phyloP scores from a whole-genome alignment of 345 rosid species.

The Reutealis trisperma region DNA sequence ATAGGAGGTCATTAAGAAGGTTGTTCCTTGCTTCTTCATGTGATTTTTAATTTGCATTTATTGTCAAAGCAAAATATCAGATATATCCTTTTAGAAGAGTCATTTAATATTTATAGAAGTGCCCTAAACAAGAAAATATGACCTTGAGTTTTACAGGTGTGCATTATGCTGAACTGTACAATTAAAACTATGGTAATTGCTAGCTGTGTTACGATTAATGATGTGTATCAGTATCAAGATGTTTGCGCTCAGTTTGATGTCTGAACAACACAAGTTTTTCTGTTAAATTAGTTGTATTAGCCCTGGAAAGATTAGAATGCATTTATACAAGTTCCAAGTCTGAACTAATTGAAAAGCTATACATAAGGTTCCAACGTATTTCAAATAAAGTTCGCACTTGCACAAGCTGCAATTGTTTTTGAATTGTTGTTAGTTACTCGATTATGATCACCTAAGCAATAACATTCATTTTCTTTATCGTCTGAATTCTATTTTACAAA shows the following conservation, averaged over 20 bases:
- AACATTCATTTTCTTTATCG: neutral
- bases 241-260: neutral
- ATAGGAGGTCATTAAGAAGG: neutral
- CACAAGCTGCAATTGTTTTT: neutral
- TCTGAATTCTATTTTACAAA: neutral
- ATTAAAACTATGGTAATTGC: neutral
- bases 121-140: neutral
- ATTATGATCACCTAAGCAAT: neutral
- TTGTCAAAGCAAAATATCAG: neutral
- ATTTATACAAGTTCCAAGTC: neutral
- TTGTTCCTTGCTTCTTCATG: slow-evolving; percentile 16
- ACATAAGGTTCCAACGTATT: neutral
- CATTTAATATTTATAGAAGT: neutral
- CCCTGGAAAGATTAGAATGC: neutral
- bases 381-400: neutral
- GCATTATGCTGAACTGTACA: neutral
- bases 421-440: neutral
- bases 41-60: neutral
- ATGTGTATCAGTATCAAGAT: neutral
- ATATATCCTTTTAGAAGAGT: neutral
- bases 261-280: neutral
- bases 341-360: neutral
- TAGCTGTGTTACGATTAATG: neutral
- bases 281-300: neutral
- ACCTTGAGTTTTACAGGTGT: neutral